Conservation (phyloP, 352 stramenopile genomes). For the Phytophthora pseudosyringae region DNA sequence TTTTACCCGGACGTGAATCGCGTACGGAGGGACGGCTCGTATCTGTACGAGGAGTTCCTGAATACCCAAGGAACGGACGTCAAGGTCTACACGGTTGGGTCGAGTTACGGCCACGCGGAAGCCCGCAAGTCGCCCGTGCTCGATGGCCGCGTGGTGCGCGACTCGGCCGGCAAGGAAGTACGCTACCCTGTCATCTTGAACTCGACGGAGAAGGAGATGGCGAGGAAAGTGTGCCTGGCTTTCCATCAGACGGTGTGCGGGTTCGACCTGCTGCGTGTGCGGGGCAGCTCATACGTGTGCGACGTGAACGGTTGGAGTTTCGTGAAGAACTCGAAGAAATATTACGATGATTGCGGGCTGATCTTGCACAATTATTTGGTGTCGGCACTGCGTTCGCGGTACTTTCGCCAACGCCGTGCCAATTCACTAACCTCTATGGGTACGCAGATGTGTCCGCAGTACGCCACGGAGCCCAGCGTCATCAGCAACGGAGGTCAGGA, state of each 20-base stretch:
- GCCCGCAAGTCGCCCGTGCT: conserved; percentile 98
- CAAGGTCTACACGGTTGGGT: conserved; percentile 99
- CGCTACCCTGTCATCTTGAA: conserved; percentile 99
- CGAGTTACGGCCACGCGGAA: conserved; percentile 99
- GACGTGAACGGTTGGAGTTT: conserved; percentile 99
- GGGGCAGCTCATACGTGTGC: conserved; percentile 96
- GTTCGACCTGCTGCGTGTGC: conserved; percentile 97
- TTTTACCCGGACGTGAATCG: conserved; percentile 98
- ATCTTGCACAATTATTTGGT: conserved; percentile 94
- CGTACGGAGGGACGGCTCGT: conserved; percentile 95
- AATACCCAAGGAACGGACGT: conserved; percentile 99
- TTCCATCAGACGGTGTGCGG: conserved; percentile 99
- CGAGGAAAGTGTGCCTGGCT: conserved; percentile 91
- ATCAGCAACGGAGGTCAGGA: conserved; percentile 27
- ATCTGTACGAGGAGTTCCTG: conserved; percentile 99
- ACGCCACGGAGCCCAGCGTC: conserved; percentile 64
- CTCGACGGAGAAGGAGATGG: conserved; percentile 98
- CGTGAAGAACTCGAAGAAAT: conserved; percentile 98
- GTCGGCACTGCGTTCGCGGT: conserved; percentile 76
- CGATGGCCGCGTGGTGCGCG: conserved; percentile 93
- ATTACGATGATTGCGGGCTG: conserved; percentile 98
- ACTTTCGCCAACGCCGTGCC: conserved; percentile 76
- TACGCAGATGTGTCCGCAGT: conserved; percentile 83
- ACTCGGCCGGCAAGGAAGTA: conserved; percentile 98
- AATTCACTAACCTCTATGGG: conserved; percentile 49